Evolutionary conservation across 1,284 basidiomycete species (phyloP).

Genomic region (Irpex sp.): DNA sequence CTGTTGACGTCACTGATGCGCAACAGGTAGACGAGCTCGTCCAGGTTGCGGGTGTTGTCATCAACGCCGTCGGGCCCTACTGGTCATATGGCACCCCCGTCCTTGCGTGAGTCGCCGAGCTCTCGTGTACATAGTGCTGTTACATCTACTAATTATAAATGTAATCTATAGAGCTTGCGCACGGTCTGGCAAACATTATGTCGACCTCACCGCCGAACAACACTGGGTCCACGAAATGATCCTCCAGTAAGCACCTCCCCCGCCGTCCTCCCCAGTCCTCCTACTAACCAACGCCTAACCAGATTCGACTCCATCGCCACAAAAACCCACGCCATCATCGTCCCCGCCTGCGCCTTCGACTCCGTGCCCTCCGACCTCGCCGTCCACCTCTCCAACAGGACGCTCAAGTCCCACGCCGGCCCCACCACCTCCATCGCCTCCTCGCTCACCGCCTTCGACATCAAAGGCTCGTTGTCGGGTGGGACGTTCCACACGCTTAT

Average conservation of each 20-base stretch:
- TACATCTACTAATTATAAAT: too few relatives aligned
- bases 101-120: slow-evolving; percentile 41
- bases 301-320: slow-evolving; percentile 65
- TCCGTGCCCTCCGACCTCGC: slow-evolving; percentile 68
- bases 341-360: slow-evolving; percentile 72
- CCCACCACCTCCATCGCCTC: slow-evolving; percentile 30
- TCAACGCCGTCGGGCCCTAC: slow-evolving; percentile 68
- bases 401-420: slow-evolving; percentile 36
- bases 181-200: slow-evolving; percentile 55
- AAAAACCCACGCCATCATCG: slow-evolving; percentile 63
- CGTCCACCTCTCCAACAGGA: slow-evolving; percentile 53
- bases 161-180: slow-evolving; percentile 55
- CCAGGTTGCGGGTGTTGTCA: slow-evolving; percentile 53
- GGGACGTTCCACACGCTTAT: slow-evolving; percentile 65
- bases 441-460: slow-evolving; percentile 42
- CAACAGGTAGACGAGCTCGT: slow-evolving; percentile 51
- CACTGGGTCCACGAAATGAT: slow-evolving; percentile 53
- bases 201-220: slow-evolving; percentile 61
- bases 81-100: slow-evolving; percentile 62
- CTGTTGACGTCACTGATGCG: slow-evolving; percentile 49
- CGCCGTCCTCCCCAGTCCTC: background rate
- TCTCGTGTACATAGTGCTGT: too few relatives aligned
- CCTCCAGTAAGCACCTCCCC: slow-evolving; percentile 31
- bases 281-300: slow-evolving; percentile 18
- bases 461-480: slow-evolving; percentile 58